Evolutionary conservation across 2,329 filamentous ascomycete species (phyloP), one percentile per base, ranked within the genome.

Genomic region (Neofusicoccum ribis): DNA sequence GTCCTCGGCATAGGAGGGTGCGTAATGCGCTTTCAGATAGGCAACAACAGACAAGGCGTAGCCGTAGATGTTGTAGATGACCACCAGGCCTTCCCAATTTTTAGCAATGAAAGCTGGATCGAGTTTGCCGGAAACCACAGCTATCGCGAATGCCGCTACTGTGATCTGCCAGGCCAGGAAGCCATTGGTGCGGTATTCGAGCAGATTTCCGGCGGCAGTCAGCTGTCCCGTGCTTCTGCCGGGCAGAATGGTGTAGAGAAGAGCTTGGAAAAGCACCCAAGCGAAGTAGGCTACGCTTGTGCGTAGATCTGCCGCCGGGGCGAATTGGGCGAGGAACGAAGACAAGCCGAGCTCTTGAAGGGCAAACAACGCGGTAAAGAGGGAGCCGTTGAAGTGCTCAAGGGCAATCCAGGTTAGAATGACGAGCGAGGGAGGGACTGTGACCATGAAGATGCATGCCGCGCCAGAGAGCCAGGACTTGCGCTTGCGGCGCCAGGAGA

Each of bases 121-220:
- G 43, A 65, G 9, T 3, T 47, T 17, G 12, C 63, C 63, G 27
- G 63, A 52, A 12, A 51, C 39, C 0, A 41, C 47, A 5, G 46
- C 44, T 23, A 54, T 5, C 5, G 50, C 37, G 47, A 54, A 65
- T 6, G 50, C 23, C 2, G 37, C 46, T n/a, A 65, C 46, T 1
- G 63, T 60, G 1, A 65, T 60, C 36, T 51, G 46, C 54, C 56
- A 65, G 14, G 63, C 63, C 17, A 60, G 44, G 14, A 61, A 51
- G 11, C 63, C 63, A 27, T 65, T 65, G 52, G 63, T 65, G 20
- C 20, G 63, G 47, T 65, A 65, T 36, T 65, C 63, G 39, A 65
- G 63, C 44, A 65, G 41, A 15, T 65, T 59, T 8, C 63, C 63
- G 14, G 46, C 63, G n/a, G 54, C 52, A 17, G 63, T 65, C 41